Percentiles rank a stretch among this genome's conserved stretches.
These are phyloP conservation scores for Raphidocelis subcapitata DNA, from an alignment of 139 green algal species.

Conservation along the genomic window DNA sequence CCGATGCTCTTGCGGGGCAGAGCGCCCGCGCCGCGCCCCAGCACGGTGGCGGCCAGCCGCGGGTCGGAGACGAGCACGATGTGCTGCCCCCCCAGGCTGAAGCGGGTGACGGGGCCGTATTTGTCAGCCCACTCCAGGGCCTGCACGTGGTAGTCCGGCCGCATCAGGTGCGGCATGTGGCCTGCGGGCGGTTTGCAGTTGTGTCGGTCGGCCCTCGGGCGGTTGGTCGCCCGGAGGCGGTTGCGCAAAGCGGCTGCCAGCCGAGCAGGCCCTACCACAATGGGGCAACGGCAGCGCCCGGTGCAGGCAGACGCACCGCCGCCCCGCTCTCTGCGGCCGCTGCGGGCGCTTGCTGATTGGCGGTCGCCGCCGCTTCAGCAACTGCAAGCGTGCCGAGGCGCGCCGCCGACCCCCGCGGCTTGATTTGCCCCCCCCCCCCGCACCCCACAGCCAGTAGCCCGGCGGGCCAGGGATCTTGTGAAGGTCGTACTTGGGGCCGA, in stretches of 20 bases:
- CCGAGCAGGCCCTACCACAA: too few relatives aligned
- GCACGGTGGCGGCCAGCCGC: slow-evolving; percentile 15
- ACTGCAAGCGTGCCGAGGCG: too few relatives aligned
- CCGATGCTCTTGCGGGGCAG: slow-evolving; percentile 51
- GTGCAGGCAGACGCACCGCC: too few relatives aligned
- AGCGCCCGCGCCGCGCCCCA: slow-evolving; percentile 28
- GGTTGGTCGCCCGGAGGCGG: too few relatives aligned
- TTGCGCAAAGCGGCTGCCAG: too few relatives aligned
- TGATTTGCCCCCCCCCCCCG: neutral
- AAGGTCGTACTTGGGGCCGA: slow-evolving; percentile 39
- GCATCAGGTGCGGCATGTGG: slow-evolving; percentile 49
- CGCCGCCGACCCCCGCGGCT: too few relatives aligned
- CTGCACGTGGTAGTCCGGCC: slow-evolving; percentile 56
- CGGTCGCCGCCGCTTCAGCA: too few relatives aligned
- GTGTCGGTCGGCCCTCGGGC: neutral
- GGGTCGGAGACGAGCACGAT: slow-evolving; percentile 49
- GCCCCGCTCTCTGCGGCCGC: too few relatives aligned
- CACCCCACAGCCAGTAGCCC: slow-evolving; percentile 21
- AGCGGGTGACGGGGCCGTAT: slow-evolving; percentile 44
- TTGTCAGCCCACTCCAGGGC: slow-evolving; percentile 53
- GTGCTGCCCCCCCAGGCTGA: slow-evolving; percentile 48
- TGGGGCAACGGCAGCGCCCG: too few relatives aligned
- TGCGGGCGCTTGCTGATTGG: too few relatives aligned
- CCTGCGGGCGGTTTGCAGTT: slow-evolving; percentile 12
- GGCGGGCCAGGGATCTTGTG: slow-evolving; percentile 36